Percentiles rank a stretch among this genome's conserved stretches.
These are phyloP conservation scores for Daphne laureola DNA, from an alignment of 441 rosid genomes.

Conservation along the genomic window DNA sequence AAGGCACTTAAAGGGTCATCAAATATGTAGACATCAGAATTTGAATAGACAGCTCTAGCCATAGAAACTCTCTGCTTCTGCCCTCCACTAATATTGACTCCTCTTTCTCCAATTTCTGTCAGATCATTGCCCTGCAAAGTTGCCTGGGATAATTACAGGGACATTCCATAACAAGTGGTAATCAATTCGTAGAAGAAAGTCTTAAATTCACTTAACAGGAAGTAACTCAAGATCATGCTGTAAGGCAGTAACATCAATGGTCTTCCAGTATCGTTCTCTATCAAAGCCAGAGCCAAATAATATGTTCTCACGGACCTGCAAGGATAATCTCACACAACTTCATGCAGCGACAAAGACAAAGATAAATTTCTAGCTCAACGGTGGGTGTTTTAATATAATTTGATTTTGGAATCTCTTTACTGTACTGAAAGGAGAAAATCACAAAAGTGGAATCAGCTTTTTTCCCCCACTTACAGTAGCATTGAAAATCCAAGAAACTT, in stretches of 20 bases:
- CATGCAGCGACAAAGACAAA: neutral
- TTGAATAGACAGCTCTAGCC: conserved; percentile 96
- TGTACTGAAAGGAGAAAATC: conserved; percentile 1
- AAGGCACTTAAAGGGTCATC: conserved; percentile 99
- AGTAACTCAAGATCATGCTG: conserved; percentile 83
- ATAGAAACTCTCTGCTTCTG: conserved; percentile 97
- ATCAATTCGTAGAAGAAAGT: conserved; percentile 7
- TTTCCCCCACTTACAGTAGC: conserved; percentile 61
- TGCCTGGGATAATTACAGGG: conserved; percentile 10
- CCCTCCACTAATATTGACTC: conserved; percentile 97
- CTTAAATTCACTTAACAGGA: conserved; percentile 57
- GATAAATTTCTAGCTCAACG: neutral
- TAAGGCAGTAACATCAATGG: conserved; percentile 74
- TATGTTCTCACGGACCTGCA: conserved; percentile 84
- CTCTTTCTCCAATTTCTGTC: conserved; percentile 97
- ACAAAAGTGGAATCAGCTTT: neutral
- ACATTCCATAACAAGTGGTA: conserved; percentile 14
- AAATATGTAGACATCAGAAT: conserved; percentile 81
- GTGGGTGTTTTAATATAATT: no score
- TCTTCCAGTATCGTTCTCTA: conserved; percentile 53
- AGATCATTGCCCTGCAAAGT: conserved; percentile 70
- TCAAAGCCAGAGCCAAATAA: conserved; percentile 76
- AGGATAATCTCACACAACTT: conserved; percentile 11
- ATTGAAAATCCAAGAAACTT: conserved; percentile 98
- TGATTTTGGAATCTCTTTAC: neutral